Base-by-base conservation (phyloP, 192 early-diverging fungal species). In the Coemansia sp. region DNA sequence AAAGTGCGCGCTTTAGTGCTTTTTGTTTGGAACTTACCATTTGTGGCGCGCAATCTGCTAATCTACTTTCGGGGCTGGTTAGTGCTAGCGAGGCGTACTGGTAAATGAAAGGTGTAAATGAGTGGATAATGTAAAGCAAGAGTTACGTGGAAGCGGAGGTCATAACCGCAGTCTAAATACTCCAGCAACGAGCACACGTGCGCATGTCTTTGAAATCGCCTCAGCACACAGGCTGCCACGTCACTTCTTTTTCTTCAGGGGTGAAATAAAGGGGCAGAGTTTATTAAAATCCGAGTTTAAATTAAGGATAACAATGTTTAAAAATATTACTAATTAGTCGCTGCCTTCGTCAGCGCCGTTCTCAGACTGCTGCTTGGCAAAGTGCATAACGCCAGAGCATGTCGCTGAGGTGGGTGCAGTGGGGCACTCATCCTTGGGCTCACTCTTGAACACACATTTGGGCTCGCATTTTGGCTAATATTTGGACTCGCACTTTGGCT, bases 291-390 rank as follows among this genome's bases (percentile, higher is more conserved):
- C 49, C 17, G 20, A 17, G 11, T 24, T 51, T 18, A 51, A 42
- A 42, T 4, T 51, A 18, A 10, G 23, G 17, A 51, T 18, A 51
- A 24, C 9, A 18, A 23, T 53, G 8, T 53, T 23, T 51, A 51
- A 51, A 18, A 51, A 20, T 23, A 51, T 23, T 10, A 51, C 24
- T 51, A 38, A 46, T 58, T 58, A 21, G 14, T 61, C 60, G 28
- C 20, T 51, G 47, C 37, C 49, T 12, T 9, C 23, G 24, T 58
- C 57, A 37, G 37, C 40, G 14, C 51, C 18, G 59, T 5, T 34
- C 6, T 36, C 59, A 17, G 44, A 15, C 6, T 31, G 46, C 50
- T n/a, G 2, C 5, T 53, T 14, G 34, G 36, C 51, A 9, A 31
- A 21, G 28, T 38, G 50, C 5, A 44, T 15, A 18, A 28, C 55